These are phyloP conservation scores for Alisma plantagoaquatica DNA, from an alignment of 106 monocot genomes.

Conservation along the genomic window DNA sequence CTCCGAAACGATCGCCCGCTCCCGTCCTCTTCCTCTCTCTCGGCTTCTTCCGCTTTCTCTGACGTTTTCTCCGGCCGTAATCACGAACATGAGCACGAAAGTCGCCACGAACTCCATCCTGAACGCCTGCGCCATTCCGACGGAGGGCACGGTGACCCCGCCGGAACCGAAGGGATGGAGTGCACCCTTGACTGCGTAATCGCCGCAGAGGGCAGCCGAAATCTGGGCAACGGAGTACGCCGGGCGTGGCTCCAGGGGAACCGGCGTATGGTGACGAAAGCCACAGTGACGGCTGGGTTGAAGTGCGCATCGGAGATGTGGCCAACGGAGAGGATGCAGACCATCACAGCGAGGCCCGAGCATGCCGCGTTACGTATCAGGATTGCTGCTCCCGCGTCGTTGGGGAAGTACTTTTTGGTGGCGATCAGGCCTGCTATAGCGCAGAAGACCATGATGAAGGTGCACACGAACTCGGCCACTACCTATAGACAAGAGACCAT, in stretches of 20 bases:
- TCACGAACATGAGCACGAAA: slow-evolving; percentile 77
- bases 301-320: slow-evolving; percentile 34
- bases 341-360: slow-evolving; percentile 21
- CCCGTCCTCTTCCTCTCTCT: too few relatives aligned
- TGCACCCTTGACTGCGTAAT: slow-evolving; percentile 61
- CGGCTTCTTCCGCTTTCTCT: too few relatives aligned
- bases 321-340: slow-evolving; percentile 16
- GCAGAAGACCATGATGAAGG: slow-evolving; percentile 27
- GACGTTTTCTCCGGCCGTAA: too few relatives aligned
- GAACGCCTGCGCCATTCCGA: slow-evolving; percentile 57
- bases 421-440: slow-evolving; percentile 14
- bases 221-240: slow-evolving; percentile 73
- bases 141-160: slow-evolving; percentile 75
- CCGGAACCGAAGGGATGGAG: slow-evolving; percentile 75
- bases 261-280: slow-evolving; percentile 10
- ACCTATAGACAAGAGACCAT: slow-evolving; percentile 7
- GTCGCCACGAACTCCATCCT: slow-evolving; percentile 64
- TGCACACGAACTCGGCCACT: slow-evolving; percentile 27
- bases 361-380: slow-evolving; percentile 19
- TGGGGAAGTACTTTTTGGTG: slow-evolving; percentile 9
- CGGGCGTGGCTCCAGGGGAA: slow-evolving; percentile 22
- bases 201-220: slow-evolving; percentile 63
- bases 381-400: slow-evolving; percentile 8
- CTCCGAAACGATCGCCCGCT: too few relatives aligned
- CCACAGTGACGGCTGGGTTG: slow-evolving; percentile 32